Evolutionary conservation across 2,329 filamentous ascomycete species (phyloP).

Genomic region (Fusarium mangiferae): DNA sequence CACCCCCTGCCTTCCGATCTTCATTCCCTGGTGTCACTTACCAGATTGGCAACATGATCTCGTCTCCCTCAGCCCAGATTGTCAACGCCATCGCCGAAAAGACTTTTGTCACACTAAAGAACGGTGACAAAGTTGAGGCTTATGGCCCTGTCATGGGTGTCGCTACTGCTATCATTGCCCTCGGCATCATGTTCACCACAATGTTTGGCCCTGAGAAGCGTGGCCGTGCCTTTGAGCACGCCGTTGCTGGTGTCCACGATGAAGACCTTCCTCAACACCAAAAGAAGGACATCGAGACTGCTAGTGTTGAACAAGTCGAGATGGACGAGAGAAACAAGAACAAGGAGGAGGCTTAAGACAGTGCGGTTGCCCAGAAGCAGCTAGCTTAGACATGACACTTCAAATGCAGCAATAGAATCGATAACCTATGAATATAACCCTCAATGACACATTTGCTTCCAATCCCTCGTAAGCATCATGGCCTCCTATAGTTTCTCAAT

Average conservation of each 20-base stretch:
- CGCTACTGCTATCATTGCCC: constrained; percentile 79
- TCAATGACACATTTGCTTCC: background rate
- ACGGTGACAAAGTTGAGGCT: constrained; percentile 70
- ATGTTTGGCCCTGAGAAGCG: constrained; percentile 79
- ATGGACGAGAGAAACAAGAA: constrained; percentile 29
- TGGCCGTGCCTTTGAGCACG: constrained; percentile 74
- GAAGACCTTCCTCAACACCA: constrained; percentile 24
- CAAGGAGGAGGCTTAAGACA: constrained; percentile 9
- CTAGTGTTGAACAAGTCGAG: constrained; percentile 40
- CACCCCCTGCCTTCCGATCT: constrained; percentile 75
- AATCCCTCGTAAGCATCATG: background rate
- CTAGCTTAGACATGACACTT: background rate
- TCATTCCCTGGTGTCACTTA: constrained; percentile 78
- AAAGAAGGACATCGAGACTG: constrained; percentile 45
- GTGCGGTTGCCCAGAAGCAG: accelerated
- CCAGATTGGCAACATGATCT: constrained; percentile 80
- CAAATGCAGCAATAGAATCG: background rate
- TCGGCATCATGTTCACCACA: constrained; percentile 74
- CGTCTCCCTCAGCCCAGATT: constrained; percentile 78
- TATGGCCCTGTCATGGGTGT: constrained; percentile 82
- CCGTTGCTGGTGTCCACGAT: constrained; percentile 52
- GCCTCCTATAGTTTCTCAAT: background rate
- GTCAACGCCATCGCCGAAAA: constrained; percentile 79
- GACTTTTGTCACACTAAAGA: constrained; percentile 62
- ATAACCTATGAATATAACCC: constrained; percentile 11